Conservation (phyloP, 441 rosid genomes). For the Eruca vesicaria region DNA sequence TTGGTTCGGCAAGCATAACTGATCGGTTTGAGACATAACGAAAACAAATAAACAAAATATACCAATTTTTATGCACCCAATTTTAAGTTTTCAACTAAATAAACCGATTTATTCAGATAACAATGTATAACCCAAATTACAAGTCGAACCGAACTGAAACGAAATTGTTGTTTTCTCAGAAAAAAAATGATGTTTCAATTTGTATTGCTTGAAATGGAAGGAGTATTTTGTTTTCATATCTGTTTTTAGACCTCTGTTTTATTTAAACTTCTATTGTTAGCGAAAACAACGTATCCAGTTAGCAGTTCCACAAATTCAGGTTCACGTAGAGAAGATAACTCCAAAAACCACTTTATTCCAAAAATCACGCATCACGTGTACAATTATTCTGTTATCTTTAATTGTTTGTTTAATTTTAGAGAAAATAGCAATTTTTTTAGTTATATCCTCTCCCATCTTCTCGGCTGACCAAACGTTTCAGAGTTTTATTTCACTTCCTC, state of each 20-base stretch:
- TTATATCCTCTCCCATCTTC: slow-evolving; percentile 17
- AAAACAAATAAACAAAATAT: no score
- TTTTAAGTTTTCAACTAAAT: no score
- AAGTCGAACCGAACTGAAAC: no score
- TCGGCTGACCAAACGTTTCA: slow-evolving; percentile 16
- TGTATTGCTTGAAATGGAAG: no score
- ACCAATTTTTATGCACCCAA: no score
- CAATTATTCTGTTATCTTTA: not conserved
- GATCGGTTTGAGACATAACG: no score
- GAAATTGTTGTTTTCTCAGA: no score
- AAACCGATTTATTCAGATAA: no score
- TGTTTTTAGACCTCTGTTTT: not conserved
- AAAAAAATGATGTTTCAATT: no score
- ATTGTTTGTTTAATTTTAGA: slow-evolving; percentile 7
- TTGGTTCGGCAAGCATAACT: no score
- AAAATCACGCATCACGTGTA: slow-evolving; percentile 20
- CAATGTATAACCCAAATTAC: no score
- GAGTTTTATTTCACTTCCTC: slow-evolving; percentile 8
- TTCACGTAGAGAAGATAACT: not conserved
- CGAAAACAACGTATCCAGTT: not conserved
- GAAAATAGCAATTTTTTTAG: not conserved
- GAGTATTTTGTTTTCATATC: not conserved
- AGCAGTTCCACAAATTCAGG: not conserved
- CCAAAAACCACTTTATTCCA: slow-evolving; percentile 25
- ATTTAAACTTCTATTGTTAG: not conserved